Conservation (phyloP, 2,329 filamentous ascomycete species). For the Penicillium palitans region DNA sequence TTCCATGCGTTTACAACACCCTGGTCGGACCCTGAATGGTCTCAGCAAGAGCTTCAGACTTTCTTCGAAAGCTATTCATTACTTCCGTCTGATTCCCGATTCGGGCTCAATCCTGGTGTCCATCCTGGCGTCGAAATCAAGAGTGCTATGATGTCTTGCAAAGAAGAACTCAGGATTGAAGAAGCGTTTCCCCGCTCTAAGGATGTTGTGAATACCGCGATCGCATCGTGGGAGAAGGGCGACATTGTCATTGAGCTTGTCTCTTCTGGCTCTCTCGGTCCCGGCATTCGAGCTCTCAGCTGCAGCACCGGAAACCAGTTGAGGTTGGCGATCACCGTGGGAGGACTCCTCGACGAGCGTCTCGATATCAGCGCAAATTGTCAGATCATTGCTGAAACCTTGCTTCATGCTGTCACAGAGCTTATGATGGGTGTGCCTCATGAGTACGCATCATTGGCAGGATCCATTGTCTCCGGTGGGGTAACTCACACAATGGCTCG, state of each 20-base stretch:
- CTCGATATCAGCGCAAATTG: conserved; percentile 40
- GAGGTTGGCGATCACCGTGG: conserved; percentile 36
- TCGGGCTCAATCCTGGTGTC: conserved; percentile 40
- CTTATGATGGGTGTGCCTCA: conserved; percentile 38
- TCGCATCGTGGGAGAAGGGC: conserved; percentile 36
- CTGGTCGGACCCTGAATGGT: conserved; percentile 49
- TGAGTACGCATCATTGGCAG: conserved; percentile 39
- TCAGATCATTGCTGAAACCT: conserved; percentile 41
- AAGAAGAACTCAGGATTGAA: conserved; percentile 33
- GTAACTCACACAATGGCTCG: conserved; percentile 37
- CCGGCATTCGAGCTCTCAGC: conserved; percentile 39
- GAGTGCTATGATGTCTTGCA: conserved; percentile 42
- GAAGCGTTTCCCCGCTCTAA: conserved; percentile 50
- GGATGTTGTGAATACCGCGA: conserved; percentile 36
- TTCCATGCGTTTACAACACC: conserved; percentile 49
- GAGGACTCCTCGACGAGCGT: conserved; percentile 30
- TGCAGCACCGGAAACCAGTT: conserved; percentile 31
- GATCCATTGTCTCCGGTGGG: conserved; percentile 35
- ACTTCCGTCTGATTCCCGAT: conserved; percentile 46
- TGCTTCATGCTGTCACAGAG: conserved; percentile 41
- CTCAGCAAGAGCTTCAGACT: conserved; percentile 53
- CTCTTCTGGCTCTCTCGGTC: conserved; percentile 33
- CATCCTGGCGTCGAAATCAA: conserved; percentile 50
- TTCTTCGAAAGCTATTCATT: conserved; percentile 47
- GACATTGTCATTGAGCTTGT: conserved; percentile 39